A percentile compares a stretch with the other conserved stretches of the same genome.
These are phyloP conservation scores for Dovyalis caffra DNA, from an alignment of 345 rosid genomes.

Conservation along the genomic window DNA sequence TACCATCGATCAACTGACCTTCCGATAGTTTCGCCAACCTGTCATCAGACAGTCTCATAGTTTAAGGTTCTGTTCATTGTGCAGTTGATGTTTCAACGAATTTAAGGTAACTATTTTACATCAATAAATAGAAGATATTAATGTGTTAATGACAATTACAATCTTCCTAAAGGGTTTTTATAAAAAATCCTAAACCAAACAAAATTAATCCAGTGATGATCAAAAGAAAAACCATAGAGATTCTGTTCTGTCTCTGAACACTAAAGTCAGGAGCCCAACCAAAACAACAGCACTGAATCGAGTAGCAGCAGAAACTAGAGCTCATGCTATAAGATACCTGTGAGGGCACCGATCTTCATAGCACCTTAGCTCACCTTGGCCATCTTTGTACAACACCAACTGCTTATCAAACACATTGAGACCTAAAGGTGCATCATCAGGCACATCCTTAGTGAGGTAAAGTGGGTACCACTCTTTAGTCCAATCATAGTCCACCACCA, in stretches of 20 bases:
- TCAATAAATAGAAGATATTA: too few species aligned
- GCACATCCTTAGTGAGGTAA: slow-evolving; percentile 73
- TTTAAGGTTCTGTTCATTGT: background rate
- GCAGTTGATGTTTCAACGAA: too few species aligned
- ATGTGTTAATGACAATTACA: too few species aligned
- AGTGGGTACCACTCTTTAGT: slow-evolving; percentile 93
- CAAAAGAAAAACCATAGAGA: too few species aligned
- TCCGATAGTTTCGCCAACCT: slow-evolving; percentile 94
- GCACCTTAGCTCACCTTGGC: slow-evolving; percentile 59
- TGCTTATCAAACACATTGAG: slow-evolving; percentile 82
- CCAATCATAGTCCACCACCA: slow-evolving; percentile 70
- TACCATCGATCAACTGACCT: slow-evolving; percentile 86
- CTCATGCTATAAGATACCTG: slow-evolving; percentile 43
- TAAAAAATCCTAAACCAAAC: too few species aligned
- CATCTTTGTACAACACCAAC: slow-evolving; percentile 78
- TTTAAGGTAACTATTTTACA: too few species aligned
- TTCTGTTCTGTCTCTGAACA: too few species aligned
- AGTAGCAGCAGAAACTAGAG: background rate
- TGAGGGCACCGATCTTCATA: slow-evolving; percentile 93
- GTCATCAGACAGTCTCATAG: background rate
- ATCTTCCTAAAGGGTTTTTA: too few species aligned
- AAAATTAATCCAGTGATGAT: too few species aligned
- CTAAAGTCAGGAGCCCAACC: background rate
- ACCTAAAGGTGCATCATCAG: slow-evolving; percentile 86
- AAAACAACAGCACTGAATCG: background rate